A percentile compares a stretch with the other conserved stretches of the same genome.
Conservation (phyloP, 306 rosid genomes). For the Dryas drummondii region DNA sequence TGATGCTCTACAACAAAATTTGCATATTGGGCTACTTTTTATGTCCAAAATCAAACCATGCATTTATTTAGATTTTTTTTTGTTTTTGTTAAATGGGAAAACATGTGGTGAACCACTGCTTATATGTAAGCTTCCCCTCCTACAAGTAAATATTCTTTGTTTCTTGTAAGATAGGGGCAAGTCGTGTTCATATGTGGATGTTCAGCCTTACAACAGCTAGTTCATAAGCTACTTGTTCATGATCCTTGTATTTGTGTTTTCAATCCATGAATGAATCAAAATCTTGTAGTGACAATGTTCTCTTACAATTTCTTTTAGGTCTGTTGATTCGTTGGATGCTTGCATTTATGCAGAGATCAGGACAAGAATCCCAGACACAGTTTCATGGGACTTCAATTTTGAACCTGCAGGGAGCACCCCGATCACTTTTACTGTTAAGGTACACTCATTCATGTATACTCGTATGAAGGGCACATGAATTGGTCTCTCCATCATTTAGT, state of each 20-base stretch:
- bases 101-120: neutral
- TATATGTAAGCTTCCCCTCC: neutral
- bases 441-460: constrained; percentile 11
- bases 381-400: constrained; percentile 89
- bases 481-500: neutral
- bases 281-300: neutral
- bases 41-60: neutral
- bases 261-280: neutral
- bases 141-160: neutral
- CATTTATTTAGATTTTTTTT: neutral
- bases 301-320: constrained; percentile 40
- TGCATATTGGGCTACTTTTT: neutral
- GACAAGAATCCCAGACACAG: constrained; percentile 89
- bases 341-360: constrained; percentile 93
- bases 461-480: neutral
- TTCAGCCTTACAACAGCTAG: neutral
- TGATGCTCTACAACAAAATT: too few relatives aligned
- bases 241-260: neutral
- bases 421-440: constrained; percentile 84
- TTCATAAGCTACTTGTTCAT: neutral
- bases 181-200: neutral
- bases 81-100: neutral
- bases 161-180: neutral
- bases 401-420: constrained; percentile 88
- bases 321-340: constrained; percentile 69